Evolutionary conservation across 2,329 filamentous ascomycete species (phyloP), one percentile per base, ranked within the genome.

Genomic region (Didymella arachidicola): DNA sequence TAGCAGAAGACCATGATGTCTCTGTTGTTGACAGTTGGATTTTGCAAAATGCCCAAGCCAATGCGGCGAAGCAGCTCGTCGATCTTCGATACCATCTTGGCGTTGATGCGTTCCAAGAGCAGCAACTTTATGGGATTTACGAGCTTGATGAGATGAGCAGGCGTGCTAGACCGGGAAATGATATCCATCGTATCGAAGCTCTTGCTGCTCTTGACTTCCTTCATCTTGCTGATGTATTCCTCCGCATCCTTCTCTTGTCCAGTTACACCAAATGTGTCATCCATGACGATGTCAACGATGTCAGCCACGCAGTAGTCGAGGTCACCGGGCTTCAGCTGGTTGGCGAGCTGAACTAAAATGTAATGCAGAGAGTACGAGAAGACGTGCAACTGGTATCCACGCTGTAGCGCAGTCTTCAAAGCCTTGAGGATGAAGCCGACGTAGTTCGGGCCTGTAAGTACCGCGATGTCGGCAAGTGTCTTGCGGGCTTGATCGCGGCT

Each of bases 151-250:
- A 98, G 83, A 56, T 88, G 87, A 50, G 79, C 82, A 25, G 97
- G 82, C 1, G 93, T 94, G 1, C 92, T 89, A 46, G 89, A 93
- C 71, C 89, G 91, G 26, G 95, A 90, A 64, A 98, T 84, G 16
- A 98, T 82, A 76, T 98, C 94, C 89, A 98, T 96, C 0, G 95
- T 96, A 73, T 99, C 96, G 71, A 93, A 96, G 73, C 93, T 97
- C 82, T 98, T 99, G 82, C 91, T 97, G 77, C 91, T 95, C 81
- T 97, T 98, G 56, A 99, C 89, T 79, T 99, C 95, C 77, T 96
- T 97, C 89, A 96, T 97, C 77, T 94, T 91, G 74, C 88, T 97
- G 55, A 90, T 89, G 75, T 99, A 99, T 52, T 93, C 95, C 68
- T 97, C 93, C 0, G 94, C 94, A 69, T 99, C 95, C 78, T 99